A percentile compares a stretch with the other conserved stretches of the same genome.
Conservation (phyloP, 2,329 filamentous ascomycete species). For the Pestalotiopsis sp. region DNA sequence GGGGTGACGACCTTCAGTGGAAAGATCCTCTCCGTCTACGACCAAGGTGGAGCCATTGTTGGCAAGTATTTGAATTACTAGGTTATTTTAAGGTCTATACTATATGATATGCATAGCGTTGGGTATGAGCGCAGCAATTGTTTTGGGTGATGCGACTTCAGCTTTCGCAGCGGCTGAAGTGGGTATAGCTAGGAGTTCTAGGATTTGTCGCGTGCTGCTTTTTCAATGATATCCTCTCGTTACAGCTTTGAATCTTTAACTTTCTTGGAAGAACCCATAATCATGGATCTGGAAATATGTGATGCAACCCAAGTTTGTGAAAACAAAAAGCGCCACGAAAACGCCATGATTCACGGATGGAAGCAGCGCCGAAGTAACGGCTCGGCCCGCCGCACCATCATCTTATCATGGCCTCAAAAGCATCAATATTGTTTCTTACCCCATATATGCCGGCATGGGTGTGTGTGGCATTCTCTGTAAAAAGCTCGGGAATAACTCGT, state of each 20-base stretch:
- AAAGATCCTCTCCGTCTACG: conserved; percentile 1
- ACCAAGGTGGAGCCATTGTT: background rate
- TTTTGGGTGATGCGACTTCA: background rate
- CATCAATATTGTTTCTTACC: background rate
- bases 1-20: conserved; percentile 5
- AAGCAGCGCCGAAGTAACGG: background rate
- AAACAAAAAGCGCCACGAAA: background rate
- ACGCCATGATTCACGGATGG: background rate
- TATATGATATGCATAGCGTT: background rate
- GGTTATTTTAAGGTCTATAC: background rate
- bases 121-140: background rate
- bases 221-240: background rate
- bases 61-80: conserved; percentile 4
- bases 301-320: background rate
- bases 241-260: background rate
- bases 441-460: background rate
- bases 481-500: too few species aligned
- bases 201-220: background rate
- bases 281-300: background rate
- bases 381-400: background rate
- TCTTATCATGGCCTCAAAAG: background rate
- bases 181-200: background rate
- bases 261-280: background rate
- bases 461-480: background rate
- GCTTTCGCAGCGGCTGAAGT: background rate